Base-by-base conservation (phyloP, 164 flowering plant genomes). In the Nymphaea colorata region DNA sequence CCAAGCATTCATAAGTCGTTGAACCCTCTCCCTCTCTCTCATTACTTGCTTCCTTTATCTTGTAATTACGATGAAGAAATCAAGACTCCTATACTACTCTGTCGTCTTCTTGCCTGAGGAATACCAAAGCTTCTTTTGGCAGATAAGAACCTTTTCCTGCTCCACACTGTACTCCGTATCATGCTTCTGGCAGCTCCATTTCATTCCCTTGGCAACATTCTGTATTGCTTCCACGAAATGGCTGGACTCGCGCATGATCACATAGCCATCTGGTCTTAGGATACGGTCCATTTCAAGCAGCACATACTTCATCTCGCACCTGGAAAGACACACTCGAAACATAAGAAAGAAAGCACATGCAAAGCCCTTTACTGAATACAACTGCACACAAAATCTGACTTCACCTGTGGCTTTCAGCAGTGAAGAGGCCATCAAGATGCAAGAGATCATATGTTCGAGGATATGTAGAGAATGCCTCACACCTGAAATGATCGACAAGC, bases 381-480 rank as follows among this genome's bases (percentile, higher is more conserved):
- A 25, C 0, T 25, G 36, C 36, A 25, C 36, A 25, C 36, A 25
- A 25, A 25, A 25, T 25, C 36, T 51, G 53, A 67, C 51, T 47
- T 70, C 79, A 93, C 98, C 99, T 85, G 71, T 94, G 99, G 75
- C 94, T 87, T 76, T 94, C 99, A 17, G 87, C 81, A 41, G 92
- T 87, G 68, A 95, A 88, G 65, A 92, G 96, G 43, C 93, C 90
- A 76, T 91, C 98, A n/a, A 87, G 76, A 75, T 95, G 99, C 69
- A 95, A 90, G 67, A 95, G 96, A 81, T 95, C 99, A 68, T 95
- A 95, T 3, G 98, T 95, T 74, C 99, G 82, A 70, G 99, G 99
- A 77, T 95, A 92, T 17, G 99, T 92, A 5, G 99, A 95, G 76
- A 95, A 95, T 18, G 98, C 96, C 79, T 95, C 99, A 76, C 99